Conservation (phyloP, 805 yeast species). For the Yamadazyma tumulicola region DNA sequence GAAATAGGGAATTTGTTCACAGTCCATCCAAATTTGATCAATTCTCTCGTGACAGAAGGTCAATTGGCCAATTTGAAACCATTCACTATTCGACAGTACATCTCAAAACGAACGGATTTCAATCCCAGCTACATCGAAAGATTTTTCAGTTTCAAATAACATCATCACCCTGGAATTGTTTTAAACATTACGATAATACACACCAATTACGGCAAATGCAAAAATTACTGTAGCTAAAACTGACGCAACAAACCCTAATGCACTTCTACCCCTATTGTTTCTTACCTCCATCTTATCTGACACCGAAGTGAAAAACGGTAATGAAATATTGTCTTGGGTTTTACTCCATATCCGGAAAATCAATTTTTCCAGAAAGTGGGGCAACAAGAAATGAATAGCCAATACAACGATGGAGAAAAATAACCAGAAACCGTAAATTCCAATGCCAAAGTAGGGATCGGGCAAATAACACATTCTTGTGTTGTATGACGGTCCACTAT, state of each 20-base stretch:
- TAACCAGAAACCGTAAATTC: conserved; percentile 25
- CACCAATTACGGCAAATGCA: conserved; percentile 1
- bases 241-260: conserved; percentile 1
- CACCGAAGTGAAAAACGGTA: conserved; percentile 1
- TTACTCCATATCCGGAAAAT: background rate
- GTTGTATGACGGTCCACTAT: conserved; percentile 17
- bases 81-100: conserved; percentile 58
- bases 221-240: background rate
- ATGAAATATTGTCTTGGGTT: background rate
- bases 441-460: conserved; percentile 45
- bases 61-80: conserved; percentile 66
- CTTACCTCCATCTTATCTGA: too few relatives aligned
- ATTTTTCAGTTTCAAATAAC: conserved; percentile 36
- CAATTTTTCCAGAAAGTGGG: background rate
- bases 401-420: conserved; percentile 14
- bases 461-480: conserved; percentile 59
- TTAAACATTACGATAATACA: conserved; percentile 6
- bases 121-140: conserved; percentile 49
- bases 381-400: conserved; percentile 10
- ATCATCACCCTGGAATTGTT: background rate
- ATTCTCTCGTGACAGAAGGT: conserved; percentile 78
- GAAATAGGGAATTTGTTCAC: conserved; percentile 84
- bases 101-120: conserved; percentile 68
- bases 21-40: conserved; percentile 75
- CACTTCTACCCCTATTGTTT: too few relatives aligned